A percentile compares a stretch with the other conserved stretches of the same genome.
Evolutionary conservation across 805 yeast genomes (phyloP).

Genomic region (Tetrapisispora pingtungensis): DNA sequence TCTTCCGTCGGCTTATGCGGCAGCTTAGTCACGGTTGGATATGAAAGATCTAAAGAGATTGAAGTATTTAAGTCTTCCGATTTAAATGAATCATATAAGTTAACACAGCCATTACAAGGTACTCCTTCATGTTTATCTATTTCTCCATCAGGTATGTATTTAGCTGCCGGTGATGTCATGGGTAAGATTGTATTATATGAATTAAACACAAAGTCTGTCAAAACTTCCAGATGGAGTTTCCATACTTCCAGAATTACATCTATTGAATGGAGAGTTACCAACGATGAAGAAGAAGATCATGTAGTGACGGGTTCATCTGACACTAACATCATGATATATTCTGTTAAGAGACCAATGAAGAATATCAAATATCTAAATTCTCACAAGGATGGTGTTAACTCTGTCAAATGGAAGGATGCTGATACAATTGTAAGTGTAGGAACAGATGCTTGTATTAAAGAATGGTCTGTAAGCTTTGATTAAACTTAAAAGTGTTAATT

Average conservation of each 20-base stretch:
- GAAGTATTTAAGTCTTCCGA: slow-evolving; percentile 32
- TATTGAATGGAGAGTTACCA: slow-evolving; percentile 54
- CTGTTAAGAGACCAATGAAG: slow-evolving; percentile 68
- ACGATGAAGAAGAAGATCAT: slow-evolving; percentile 51
- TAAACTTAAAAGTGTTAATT: too few relatives aligned
- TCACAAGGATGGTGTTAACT: slow-evolving; percentile 80
- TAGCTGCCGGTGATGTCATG: slow-evolving; percentile 78
- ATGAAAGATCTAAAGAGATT: slow-evolving; percentile 32
- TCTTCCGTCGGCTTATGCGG: slow-evolving; percentile 39
- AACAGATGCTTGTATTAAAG: slow-evolving; percentile 67
- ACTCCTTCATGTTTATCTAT: slow-evolving; percentile 53
- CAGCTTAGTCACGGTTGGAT: slow-evolving; percentile 41
- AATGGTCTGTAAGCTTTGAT: slow-evolving; percentile 42
- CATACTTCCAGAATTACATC: slow-evolving; percentile 75
- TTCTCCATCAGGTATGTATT: slow-evolving; percentile 56
- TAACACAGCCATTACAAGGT: slow-evolving; percentile 42
- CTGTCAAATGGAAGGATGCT: slow-evolving; percentile 55
- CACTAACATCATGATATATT: slow-evolving; percentile 68
- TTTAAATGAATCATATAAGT: slow-evolving; percentile 24
- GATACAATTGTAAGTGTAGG: slow-evolving; percentile 59
- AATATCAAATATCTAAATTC: slow-evolving; percentile 66
- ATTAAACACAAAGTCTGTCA: slow-evolving; percentile 40
- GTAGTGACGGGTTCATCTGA: slow-evolving; percentile 78
- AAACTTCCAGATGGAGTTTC: slow-evolving; percentile 92
- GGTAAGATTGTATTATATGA: slow-evolving; percentile 80